Percentiles rank a stretch among this genome's conserved stretches.
Conservation (phyloP, 164 flowering plant species). For the Annona squamosa region DNA sequence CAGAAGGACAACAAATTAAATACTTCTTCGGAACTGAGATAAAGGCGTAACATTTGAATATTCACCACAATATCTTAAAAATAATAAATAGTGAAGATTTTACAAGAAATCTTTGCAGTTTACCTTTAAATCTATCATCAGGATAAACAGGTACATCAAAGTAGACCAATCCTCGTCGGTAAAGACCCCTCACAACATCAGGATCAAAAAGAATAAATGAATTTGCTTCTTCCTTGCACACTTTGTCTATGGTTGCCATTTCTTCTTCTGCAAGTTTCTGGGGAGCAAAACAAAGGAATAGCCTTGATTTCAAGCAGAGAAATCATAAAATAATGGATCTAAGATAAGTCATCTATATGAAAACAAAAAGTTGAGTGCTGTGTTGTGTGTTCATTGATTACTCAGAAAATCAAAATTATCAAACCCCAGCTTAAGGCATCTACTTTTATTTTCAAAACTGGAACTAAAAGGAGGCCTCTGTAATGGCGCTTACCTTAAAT, state of each 20-base stretch:
- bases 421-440: neutral
- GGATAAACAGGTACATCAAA: conserved; percentile 97
- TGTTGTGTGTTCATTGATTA: neutral
- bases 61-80: too few species aligned
- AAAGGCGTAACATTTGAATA: neutral
- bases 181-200: conserved; percentile 69
- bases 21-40: too few species aligned
- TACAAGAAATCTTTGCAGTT: neutral
- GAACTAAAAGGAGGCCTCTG: neutral
- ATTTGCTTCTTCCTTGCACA: conserved; percentile 98
- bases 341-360: neutral
- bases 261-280: conserved; percentile 98
- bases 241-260: conserved; percentile 85
- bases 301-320: neutral
- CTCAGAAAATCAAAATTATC: neutral
- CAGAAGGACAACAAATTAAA: too few species aligned
- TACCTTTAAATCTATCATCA: conserved; percentile 97
- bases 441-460: neutral
- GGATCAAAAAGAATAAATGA: conserved; percentile 86
- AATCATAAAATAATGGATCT: conserved; percentile 2
- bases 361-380: neutral
- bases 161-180: conserved; percentile 75
- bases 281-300: neutral
- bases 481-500: conserved; percentile 57
- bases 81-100: neutral